Evolutionary conservation across 441 rosid genomes (phyloP).

Genomic region (Kokia cookei): DNA sequence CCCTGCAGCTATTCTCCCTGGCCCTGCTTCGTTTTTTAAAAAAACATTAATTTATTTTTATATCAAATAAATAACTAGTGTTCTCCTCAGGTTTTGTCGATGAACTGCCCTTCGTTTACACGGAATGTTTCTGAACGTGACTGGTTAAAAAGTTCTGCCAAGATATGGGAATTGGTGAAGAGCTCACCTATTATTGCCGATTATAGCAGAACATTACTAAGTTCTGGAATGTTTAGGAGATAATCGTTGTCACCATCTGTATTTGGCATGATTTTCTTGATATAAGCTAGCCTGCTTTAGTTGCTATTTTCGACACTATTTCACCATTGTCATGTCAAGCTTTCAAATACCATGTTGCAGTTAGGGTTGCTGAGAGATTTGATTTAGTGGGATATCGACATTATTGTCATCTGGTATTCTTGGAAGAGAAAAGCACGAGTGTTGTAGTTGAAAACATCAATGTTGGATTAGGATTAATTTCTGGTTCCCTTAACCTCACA

Average conservation of each 20-base stretch:
- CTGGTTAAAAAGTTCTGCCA: slow-evolving; percentile 74
- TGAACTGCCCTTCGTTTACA: slow-evolving; percentile 42
- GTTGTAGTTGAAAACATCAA: neutral
- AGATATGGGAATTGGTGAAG: slow-evolving; percentile 80
- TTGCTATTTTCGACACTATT: neutral
- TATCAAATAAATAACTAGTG: neutral
- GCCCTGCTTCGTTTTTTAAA: neutral
- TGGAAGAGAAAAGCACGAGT: neutral
- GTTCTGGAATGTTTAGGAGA: slow-evolving; percentile 59
- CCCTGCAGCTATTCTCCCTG: neutral
- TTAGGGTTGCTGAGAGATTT: neutral
- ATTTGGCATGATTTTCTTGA: neutral
- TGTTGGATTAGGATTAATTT: neutral
- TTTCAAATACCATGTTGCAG: neutral
- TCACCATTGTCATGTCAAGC: neutral
- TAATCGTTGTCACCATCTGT: slow-evolving; percentile 10
- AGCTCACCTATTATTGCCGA: slow-evolving; percentile 57
- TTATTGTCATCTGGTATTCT: neutral
- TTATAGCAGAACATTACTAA: slow-evolving; percentile 47
- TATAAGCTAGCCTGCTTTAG: neutral
- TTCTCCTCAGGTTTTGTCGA: slow-evolving; percentile 51
- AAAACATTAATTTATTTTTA: too few relatives aligned
- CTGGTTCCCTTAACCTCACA: neutral
- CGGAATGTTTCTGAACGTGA: slow-evolving; percentile 69
- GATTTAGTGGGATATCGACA: neutral